Conservation (phyloP, 2,329 filamentous ascomycete species). For the Diatrype stigma region DNA sequence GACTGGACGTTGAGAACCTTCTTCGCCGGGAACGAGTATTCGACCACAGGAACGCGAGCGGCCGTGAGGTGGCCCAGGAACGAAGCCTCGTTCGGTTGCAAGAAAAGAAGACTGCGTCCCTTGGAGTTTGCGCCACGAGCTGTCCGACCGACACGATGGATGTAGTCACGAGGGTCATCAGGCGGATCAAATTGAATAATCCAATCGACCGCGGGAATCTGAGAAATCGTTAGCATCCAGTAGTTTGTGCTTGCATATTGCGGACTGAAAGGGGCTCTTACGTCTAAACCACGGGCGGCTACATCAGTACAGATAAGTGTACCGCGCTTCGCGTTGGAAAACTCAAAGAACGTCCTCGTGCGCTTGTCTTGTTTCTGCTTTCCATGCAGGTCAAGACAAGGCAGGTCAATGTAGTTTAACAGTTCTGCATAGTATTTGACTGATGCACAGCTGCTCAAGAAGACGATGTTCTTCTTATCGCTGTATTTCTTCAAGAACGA, state of each 20-base stretch:
- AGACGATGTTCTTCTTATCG: conserved; percentile 97
- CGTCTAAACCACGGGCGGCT: conserved; percentile 87
- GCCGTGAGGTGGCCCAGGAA: conserved; percentile 90
- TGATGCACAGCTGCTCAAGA: conserved; percentile 87
- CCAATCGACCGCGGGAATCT: conserved; percentile 93
- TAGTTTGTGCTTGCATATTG: neutral
- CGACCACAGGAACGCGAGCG: conserved; percentile 86
- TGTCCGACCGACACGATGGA: conserved; percentile 93
- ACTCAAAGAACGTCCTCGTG: conserved; percentile 99
- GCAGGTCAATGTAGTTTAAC: conserved; percentile 92
- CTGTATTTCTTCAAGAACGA: conserved; percentile 88
- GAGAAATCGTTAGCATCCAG: conserved; percentile 2
- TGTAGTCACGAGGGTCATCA: conserved; percentile 86
- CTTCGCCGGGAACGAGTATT: conserved; percentile 90
- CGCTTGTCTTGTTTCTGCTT: conserved; percentile 99
- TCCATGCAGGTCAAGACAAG: conserved; percentile 65
- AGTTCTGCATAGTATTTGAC: conserved; percentile 96
- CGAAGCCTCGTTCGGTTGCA: conserved; percentile 86
- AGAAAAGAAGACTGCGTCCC: conserved; percentile 86
- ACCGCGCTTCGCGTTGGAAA: conserved; percentile 74
- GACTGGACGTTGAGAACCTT: conserved; percentile 89
- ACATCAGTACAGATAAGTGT: conserved; percentile 96
- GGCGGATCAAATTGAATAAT: conserved; percentile 95
- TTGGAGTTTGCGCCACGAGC: conserved; percentile 79
- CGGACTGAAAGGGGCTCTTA: conserved; percentile 34